A percentile compares a stretch with the other conserved stretches of the same genome.
Evolutionary conservation across 768 basidiomycete genomes (phyloP).

Genomic region (Harrya chromipes): DNA sequence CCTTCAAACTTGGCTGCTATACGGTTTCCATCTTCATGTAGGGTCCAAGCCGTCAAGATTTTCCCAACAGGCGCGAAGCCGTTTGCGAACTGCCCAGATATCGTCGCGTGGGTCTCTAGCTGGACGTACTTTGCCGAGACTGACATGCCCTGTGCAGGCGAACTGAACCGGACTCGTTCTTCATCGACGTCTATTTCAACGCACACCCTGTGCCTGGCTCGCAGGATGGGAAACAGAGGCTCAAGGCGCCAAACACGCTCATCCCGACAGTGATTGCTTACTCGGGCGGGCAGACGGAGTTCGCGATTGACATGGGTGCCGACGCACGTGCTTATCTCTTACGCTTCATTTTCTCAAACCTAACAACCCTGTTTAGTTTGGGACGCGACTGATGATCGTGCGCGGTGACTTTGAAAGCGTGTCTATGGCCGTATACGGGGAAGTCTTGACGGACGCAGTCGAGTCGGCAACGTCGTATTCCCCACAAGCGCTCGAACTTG

Average conservation of each 20-base stretch:
- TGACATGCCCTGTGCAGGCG: constrained; percentile 39
- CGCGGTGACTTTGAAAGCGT: constrained; percentile 68
- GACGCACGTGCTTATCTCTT: constrained; percentile 46
- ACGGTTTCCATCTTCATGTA: constrained; percentile 66
- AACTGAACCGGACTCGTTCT: constrained; percentile 73
- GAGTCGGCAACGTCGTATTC: constrained; percentile 39
- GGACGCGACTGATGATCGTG: constrained; percentile 77
- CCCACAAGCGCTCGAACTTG: constrained; percentile 37
- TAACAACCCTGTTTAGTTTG: constrained; percentile 42
- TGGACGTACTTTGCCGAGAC: not conserved
- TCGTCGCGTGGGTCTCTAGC: constrained; percentile 52
- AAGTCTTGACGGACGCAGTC: constrained; percentile 47
- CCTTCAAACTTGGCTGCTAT: constrained; percentile 62
- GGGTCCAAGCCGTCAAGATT: constrained; percentile 63
- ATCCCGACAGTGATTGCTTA: constrained; percentile 72
- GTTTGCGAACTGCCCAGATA: constrained; percentile 56
- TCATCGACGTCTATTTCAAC: constrained; percentile 73
- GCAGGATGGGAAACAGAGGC: constrained; percentile 52
- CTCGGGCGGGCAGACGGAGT: constrained; percentile 64
- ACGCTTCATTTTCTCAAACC: not conserved
- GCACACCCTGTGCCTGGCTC: constrained; percentile 48
- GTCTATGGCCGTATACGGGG: constrained; percentile 50
- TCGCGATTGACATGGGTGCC: constrained; percentile 62
- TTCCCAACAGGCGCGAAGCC: constrained; percentile 66
- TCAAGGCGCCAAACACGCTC: constrained; percentile 65